A percentile compares a stretch with the other conserved stretches of the same genome.
phyloP scores from a whole-genome alignment of 805 yeast species.

The Nakazawaea pomicola region DNA sequence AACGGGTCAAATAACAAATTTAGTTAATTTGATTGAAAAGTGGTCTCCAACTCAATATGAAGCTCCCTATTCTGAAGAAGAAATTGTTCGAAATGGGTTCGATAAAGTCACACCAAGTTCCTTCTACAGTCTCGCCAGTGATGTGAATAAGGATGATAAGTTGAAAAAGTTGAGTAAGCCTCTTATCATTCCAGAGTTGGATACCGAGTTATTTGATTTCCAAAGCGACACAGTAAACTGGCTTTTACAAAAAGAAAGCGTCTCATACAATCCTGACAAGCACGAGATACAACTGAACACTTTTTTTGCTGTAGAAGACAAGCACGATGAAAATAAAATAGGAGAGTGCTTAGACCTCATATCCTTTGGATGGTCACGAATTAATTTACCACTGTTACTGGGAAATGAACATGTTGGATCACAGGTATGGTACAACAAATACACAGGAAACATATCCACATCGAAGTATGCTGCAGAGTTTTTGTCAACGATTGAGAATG shows the following conservation, averaged over 20 bases:
- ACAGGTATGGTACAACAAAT: conserved; percentile 54
- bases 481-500: conserved; percentile 14
- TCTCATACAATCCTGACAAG: conserved; percentile 31
- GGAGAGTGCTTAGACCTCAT: conserved; percentile 32
- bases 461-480: conserved; percentile 25
- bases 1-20: neutral
- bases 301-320: conserved; percentile 16
- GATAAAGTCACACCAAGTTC: conserved; percentile 25
- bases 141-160: conserved; percentile 24
- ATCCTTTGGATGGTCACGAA: conserved; percentile 49
- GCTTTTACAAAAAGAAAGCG: conserved; percentile 50
- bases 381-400: conserved; percentile 14
- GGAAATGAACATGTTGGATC: too few relatives aligned
- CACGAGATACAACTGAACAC: too few relatives aligned
- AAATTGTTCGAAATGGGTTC: conserved; percentile 1
- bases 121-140: conserved; percentile 48
- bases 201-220: conserved; percentile 39
- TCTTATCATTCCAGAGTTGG: conserved; percentile 36
- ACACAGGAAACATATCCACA: conserved; percentile 42
- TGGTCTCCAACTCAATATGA: conserved; percentile 1
- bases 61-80: neutral
- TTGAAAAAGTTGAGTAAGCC: conserved; percentile 7
- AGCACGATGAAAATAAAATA: conserved; percentile 21
- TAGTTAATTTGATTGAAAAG: neutral
- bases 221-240: conserved; percentile 53